Percentiles rank a stretch among this genome's conserved stretches.
These are phyloP conservation scores for Euptelea pleiosperma DNA, from an alignment of 164 flowering plant genomes.

Conservation along the genomic window DNA sequence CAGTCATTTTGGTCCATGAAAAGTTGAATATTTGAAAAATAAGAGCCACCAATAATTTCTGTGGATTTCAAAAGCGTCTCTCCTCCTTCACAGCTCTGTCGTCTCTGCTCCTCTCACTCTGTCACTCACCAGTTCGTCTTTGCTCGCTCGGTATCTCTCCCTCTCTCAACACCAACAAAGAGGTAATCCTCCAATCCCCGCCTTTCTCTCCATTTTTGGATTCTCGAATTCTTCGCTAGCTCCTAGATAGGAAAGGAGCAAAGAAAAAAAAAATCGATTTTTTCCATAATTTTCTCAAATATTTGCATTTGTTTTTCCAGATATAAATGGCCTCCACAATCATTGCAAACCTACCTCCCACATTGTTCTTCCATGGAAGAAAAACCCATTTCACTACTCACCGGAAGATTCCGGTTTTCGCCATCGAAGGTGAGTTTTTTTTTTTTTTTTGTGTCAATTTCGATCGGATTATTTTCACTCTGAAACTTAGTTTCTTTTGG, in stretches of 20 bases:
- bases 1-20: too few species aligned
- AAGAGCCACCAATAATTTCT: too few species aligned
- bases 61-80: too few species aligned
- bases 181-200: slow-evolving; percentile 2
- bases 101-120: too few species aligned
- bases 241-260: too few species aligned
- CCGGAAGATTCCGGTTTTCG: slow-evolving; percentile 26
- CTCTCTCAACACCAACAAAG: neutral
- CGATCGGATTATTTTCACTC: neutral
- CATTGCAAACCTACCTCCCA: slow-evolving; percentile 29
- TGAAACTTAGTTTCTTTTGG: too few species aligned
- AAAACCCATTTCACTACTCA: slow-evolving; percentile 28
- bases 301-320: slow-evolving; percentile 1
- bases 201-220: neutral
- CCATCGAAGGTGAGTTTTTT: slow-evolving; percentile 20
- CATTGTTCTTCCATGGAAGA: slow-evolving; percentile 33
- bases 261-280: too few species aligned
- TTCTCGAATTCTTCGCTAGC: too few species aligned
- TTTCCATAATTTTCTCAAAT: neutral
- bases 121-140: too few species aligned
- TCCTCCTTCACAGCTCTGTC: too few species aligned
- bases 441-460: neutral
- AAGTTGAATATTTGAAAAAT: too few species aligned
- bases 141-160: too few species aligned
- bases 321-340: slow-evolving; percentile 37